These are phyloP conservation scores for Phytophthora pinifolia DNA, from an alignment of 352 stramenopile genomes.

Conservation along the genomic window DNA sequence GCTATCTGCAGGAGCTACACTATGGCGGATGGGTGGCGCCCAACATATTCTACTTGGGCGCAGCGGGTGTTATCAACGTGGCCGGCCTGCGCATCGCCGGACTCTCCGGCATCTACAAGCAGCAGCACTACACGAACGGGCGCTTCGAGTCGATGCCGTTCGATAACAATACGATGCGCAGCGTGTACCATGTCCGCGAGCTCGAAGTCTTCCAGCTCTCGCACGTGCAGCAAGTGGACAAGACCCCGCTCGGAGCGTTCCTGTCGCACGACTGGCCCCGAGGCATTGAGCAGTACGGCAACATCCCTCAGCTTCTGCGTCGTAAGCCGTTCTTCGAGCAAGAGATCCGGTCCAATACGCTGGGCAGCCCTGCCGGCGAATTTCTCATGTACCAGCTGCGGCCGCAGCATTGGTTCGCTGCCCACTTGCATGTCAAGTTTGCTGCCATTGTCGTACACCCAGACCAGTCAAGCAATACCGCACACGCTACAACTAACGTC, in stretches of 20 bases:
- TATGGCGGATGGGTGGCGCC: conserved; percentile 98
- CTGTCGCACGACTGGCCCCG: conserved; percentile 92
- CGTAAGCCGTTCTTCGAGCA: conserved; percentile 95
- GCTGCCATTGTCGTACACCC: conserved; percentile 91
- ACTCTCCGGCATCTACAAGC: conserved; percentile 98
- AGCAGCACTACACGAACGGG: conserved; percentile 87
- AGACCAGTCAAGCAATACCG: conserved; percentile 10
- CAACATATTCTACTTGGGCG: conserved; percentile 99
- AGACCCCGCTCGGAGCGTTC: conserved; percentile 89
- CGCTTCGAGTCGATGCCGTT: conserved; percentile 95
- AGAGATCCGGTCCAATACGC: conserved; percentile 91
- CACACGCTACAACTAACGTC: background rate
- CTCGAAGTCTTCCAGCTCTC: conserved; percentile 93
- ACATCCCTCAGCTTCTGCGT: conserved; percentile 87
- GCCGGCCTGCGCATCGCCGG: conserved; percentile 95
- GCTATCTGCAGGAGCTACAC: conserved; percentile 96
- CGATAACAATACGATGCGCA: conserved; percentile 93
- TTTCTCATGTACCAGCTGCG: conserved; percentile 92
- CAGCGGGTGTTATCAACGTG: conserved; percentile 92
- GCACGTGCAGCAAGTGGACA: conserved; percentile 90
- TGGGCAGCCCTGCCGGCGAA: conserved; percentile 94
- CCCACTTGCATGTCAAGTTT: conserved; percentile 99
- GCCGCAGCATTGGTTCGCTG: conserved; percentile 97
- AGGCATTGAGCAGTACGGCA: conserved; percentile 95
- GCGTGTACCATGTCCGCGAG: conserved; percentile 76